These are phyloP conservation scores for Lineolata rhizophorae DNA, from an alignment of 495 filamentous ascomycete genomes.

Conservation along the genomic window DNA sequence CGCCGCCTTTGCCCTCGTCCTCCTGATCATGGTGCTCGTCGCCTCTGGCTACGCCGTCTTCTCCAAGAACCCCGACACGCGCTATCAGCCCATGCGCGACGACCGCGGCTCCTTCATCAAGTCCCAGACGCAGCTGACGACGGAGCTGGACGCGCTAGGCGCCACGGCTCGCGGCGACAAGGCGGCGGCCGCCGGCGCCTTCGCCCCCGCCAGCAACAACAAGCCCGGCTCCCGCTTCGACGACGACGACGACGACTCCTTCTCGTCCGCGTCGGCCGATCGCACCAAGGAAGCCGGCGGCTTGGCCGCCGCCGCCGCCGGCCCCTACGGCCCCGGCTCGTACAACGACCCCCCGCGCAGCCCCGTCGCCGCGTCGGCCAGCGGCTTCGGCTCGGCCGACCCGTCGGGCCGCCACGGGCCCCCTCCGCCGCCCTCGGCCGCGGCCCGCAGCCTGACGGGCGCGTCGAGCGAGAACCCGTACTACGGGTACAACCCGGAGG, in stretches of 20 bases:
- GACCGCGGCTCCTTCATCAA: slow-evolving; percentile 97
- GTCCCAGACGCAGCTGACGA: slow-evolving; percentile 73
- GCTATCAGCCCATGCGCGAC: slow-evolving; percentile 93
- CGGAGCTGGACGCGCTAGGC: slow-evolving; percentile 81
- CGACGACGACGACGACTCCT: slow-evolving; percentile 30
- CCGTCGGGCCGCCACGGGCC: slow-evolving; percentile 14
- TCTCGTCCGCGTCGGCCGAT: slow-evolving; percentile 4
- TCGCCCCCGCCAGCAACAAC: no score
- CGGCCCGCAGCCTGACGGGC: no score
- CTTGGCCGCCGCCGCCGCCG: slow-evolving; percentile 4
- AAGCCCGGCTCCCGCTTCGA: slow-evolving; percentile 42
- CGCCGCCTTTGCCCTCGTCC: slow-evolving; percentile 64
- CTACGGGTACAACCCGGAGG: slow-evolving; percentile 8
- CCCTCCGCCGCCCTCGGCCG: slow-evolving; percentile 13
- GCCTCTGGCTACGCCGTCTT: slow-evolving; percentile 64
- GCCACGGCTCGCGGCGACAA: slow-evolving; percentile 70
- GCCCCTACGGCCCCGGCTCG: slow-evolving; percentile 2
- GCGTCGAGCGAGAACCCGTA: no score
- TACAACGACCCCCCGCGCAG: slow-evolving; percentile 26
- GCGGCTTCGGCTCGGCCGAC: slow-evolving; percentile 32
- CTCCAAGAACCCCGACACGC: slow-evolving; percentile 86
- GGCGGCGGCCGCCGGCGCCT: slow-evolving; percentile 37
- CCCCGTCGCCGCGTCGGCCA: slow-evolving; percentile 40
- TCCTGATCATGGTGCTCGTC: slow-evolving; percentile 71
- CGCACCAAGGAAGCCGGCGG: slow-evolving; percentile 4